Evolutionary conservation across 106 monocot species (phyloP).

Genomic region (Gastrodia elata): DNA sequence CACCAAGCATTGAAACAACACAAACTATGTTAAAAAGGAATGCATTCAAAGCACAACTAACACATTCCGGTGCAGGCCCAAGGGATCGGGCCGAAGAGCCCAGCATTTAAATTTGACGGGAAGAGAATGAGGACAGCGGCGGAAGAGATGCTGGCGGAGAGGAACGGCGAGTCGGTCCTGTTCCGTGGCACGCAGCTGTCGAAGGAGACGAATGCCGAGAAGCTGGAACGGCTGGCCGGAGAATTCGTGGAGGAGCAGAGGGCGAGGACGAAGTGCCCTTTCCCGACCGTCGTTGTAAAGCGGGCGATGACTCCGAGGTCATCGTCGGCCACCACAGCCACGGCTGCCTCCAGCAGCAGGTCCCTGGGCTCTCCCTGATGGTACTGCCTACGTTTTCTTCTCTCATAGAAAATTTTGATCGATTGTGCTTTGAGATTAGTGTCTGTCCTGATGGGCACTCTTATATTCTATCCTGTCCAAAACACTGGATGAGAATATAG

Average conservation of each 20-base stretch:
- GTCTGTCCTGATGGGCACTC: too few species aligned
- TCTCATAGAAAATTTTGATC: too few species aligned
- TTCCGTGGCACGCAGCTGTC: constrained; percentile 16
- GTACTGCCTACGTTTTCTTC: too few species aligned
- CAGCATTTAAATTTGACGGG: background rate
- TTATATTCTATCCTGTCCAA: too few species aligned
- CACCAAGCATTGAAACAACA: too few species aligned
- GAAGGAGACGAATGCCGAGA: constrained; percentile 13
- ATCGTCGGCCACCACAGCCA: constrained; percentile 5
- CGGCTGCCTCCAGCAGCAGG: background rate
- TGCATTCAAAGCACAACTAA: too few species aligned
- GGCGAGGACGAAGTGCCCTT: background rate
- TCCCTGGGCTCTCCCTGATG: constrained; percentile 1
- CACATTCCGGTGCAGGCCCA: background rate
- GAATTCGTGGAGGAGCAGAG: constrained; percentile 14
- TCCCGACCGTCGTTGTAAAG: constrained; percentile 12
- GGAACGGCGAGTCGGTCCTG: constrained; percentile 14
- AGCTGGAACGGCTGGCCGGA: background rate
- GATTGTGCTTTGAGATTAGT: too few species aligned
- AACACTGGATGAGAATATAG: too few species aligned
- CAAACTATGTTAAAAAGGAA: too few species aligned
- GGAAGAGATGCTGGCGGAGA: constrained; percentile 9
- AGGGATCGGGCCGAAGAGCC: background rate
- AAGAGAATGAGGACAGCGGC: background rate
- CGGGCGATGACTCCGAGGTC: constrained; percentile 11